Base-by-base conservation (phyloP, 2,329 filamentous ascomycete species). In the Myriangium duriaei region DNA sequence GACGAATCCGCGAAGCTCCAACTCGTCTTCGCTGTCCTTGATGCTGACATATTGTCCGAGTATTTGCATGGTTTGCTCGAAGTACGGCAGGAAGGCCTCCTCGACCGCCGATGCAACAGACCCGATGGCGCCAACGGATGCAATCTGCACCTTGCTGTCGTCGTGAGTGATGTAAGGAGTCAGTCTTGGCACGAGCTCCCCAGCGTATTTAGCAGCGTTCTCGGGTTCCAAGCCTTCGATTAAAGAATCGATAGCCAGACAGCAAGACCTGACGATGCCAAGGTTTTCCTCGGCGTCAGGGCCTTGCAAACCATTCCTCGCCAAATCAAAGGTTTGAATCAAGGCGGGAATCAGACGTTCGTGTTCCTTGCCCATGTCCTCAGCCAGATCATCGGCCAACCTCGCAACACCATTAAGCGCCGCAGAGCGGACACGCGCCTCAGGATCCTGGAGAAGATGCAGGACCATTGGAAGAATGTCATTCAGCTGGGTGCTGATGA, bases 401-500 rank as follows among this genome's bases (percentile, higher is more conserved):
- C 88, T 79, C 45, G 91, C 86, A 44, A 95, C 76, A 41, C 85
- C 81, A 46, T 93, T 81, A 32, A 96, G 69, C 14, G 91, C 80
- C 34, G 88, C 85, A 57, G 86, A 81, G 43, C 91, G 78, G 42
- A 98, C 91, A 50, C 78, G 77, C 49, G 76, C 71, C 48, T 92
- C 82, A n/a, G 74, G 68, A 55, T 98, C 91, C 55, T 85, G 72
- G 28, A 98, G 74, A 6, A 96, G 72, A 52, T 76, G 77, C 41
- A 95, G 70, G 42, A 96, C 77, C 49, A 83, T 71, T 34, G 91
- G 91, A 58, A 96, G 75, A 48, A 96, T 81, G 47, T 80, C 74
- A 53, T 80, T 72, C 45, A 96, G 74, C 62, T 98, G 91, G 13
- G 87, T 94, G 46, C 84, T 85, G 54, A 96, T 86, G 62, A 96